A percentile compares a stretch with the other conserved stretches of the same genome.
phyloP scores from a whole-genome alignment of 305 asterid genomes.

The Solanum hybrid region DNA sequence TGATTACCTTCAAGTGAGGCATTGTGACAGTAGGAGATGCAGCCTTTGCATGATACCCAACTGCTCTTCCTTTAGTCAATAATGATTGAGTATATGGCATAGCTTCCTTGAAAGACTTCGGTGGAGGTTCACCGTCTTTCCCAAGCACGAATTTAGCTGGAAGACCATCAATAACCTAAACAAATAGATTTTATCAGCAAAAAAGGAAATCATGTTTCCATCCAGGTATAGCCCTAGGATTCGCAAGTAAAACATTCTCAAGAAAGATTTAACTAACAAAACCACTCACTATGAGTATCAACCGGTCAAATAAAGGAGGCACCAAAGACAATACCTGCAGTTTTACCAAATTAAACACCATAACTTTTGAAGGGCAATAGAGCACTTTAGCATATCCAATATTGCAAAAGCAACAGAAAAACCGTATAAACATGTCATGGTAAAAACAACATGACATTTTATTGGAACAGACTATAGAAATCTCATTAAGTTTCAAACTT shows the following conservation, averaged over 20 bases:
- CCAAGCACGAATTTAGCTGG: slow-evolving; percentile 93
- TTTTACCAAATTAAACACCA: slow-evolving; percentile 1
- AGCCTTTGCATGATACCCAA: slow-evolving; percentile 83
- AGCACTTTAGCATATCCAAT: not conserved
- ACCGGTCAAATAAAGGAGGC: slow-evolving; percentile 54
- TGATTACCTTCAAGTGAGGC: slow-evolving; percentile 74
- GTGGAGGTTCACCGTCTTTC: slow-evolving; percentile 57
- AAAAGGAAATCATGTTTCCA: not conserved
- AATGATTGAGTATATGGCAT: slow-evolving; percentile 83
- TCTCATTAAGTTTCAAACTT: not conserved
- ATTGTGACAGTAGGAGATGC: slow-evolving; percentile 92
- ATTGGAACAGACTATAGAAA: not conserved
- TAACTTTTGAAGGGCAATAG: not conserved
- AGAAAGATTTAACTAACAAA: not conserved
- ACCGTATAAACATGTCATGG: not conserved
- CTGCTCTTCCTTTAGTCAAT: slow-evolving; percentile 48
- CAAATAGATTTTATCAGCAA: not conserved
- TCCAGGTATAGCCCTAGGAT: not conserved
- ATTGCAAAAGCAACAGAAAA: not conserved
- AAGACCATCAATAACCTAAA: slow-evolving; percentile 79
- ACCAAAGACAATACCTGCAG: slow-evolving; percentile 68
- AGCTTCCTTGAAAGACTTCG: slow-evolving; percentile 45
- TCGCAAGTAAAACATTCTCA: not conserved
- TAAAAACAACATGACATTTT: not conserved
- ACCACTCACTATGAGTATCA: slow-evolving; percentile 54